These are phyloP conservation scores for Neopestalotiopsis sp. DNA, from an alignment of 2,329 filamentous ascomycete species.

Conservation along the genomic window DNA sequence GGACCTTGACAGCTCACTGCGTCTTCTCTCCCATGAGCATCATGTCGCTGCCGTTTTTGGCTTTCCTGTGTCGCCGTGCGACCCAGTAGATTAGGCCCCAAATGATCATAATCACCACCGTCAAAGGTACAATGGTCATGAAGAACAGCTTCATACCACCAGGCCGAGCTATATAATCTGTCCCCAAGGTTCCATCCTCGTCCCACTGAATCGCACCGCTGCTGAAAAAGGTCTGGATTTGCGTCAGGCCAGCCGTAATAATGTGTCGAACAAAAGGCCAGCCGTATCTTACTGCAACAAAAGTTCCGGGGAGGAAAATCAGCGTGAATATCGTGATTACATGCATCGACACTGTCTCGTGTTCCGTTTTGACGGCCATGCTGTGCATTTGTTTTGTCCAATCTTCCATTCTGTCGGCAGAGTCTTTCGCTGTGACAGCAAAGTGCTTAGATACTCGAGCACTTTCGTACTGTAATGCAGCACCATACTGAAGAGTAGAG, in stretches of 20 bases:
- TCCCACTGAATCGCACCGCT: conserved; percentile 15
- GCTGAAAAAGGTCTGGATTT: conserved; percentile 17
- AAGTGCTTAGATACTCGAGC: conserved; percentile 28
- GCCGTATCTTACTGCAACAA: conserved; percentile 15
- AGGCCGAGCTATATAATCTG: conserved; percentile 8
- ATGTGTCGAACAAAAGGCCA: not conserved
- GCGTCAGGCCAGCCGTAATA: conserved; percentile 5
- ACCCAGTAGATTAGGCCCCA: conserved; percentile 8
- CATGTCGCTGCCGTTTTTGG: not conserved
- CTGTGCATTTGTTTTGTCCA: conserved; percentile 51
- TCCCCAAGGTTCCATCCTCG: conserved; percentile 10
- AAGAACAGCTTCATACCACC: conserved; percentile 5
- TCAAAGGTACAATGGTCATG: not conserved
- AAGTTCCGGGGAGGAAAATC: conserved; percentile 11
- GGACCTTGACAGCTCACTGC: not conserved
- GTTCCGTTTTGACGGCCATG: conserved; percentile 56
- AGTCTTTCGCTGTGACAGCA: conserved; percentile 24
- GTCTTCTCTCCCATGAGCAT: not conserved
- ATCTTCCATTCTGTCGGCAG: conserved; percentile 24
- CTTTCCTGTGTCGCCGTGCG: conserved; percentile 21
- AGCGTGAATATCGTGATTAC: conserved; percentile 8
- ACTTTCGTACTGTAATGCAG: conserved; percentile 29
- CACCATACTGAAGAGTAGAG: conserved; percentile 25
- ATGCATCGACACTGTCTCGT: conserved; percentile 14
- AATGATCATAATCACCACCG: conserved; percentile 18